A percentile compares a stretch with the other conserved stretches of the same genome.
Evolutionary conservation across 2,329 filamentous ascomycete species (phyloP).

Genomic region (Colletotrichum nymphaeae): DNA sequence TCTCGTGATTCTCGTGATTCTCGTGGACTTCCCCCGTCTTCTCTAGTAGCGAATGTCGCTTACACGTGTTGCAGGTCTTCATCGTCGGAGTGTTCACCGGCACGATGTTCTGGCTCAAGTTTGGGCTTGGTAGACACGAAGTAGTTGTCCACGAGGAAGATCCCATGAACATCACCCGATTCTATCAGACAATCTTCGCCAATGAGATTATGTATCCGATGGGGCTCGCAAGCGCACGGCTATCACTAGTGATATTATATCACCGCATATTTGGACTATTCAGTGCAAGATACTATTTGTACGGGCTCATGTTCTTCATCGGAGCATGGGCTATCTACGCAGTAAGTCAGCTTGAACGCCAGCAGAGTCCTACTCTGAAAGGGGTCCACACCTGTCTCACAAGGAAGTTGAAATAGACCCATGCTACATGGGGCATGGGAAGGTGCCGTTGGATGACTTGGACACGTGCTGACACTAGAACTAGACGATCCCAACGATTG

Average conservation of each 20-base stretch:
- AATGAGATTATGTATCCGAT: slow-evolving; percentile 28
- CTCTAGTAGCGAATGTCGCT: not conserved
- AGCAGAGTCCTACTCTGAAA: not conserved
- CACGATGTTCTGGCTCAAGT: slow-evolving; percentile 29
- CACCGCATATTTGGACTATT: slow-evolving; percentile 31
- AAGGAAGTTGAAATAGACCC: not conserved
- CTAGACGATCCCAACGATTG: slow-evolving; percentile 21
- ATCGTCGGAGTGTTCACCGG: slow-evolving; percentile 19
- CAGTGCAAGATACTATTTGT: slow-evolving; percentile 16
- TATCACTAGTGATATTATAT: slow-evolving; percentile 28
- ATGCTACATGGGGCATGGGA: not conserved
- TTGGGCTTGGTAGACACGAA: slow-evolving; percentile 26
- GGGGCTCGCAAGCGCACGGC: slow-evolving; percentile 1
- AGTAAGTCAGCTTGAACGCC: not conserved
- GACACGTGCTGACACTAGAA: not conserved
- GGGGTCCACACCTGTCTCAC: not conserved
- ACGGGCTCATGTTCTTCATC: slow-evolving; percentile 25
- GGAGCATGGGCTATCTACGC: slow-evolving; percentile 24
- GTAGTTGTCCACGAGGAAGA: slow-evolving; percentile 22
- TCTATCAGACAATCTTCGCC: slow-evolving; percentile 31
- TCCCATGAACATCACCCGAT: slow-evolving; percentile 11
- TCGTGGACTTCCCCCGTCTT: not conserved
- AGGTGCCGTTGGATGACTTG: no score
- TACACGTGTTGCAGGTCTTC: not conserved
- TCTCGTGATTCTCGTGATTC: no score